Evolutionary conservation across 345 rosid species (phyloP), one percentile per base, ranked within the genome.

Genomic region (Pistacia integerrima): DNA sequence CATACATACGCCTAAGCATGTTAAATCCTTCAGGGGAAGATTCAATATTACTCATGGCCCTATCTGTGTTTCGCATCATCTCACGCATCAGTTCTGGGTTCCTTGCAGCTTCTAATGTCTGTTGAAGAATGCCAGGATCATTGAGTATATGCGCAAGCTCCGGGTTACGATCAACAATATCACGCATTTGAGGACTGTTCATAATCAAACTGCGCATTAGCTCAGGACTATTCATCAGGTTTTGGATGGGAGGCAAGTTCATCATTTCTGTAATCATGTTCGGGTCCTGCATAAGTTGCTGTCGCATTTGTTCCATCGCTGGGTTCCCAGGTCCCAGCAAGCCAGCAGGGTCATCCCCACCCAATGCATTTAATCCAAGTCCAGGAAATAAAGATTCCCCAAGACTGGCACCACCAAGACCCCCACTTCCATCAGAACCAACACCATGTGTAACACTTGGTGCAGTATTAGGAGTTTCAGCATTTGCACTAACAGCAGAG

Each of bases 21-120:
- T 92, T 92, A 74, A 92, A 92, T 76, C 94, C 97, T 79, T 92
- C 97, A 5, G 94, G 97, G 54, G 94, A 84, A 73, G 97, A 86
- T 82, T 88, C 97, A 76, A 92, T 92, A 76, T 92, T 92, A 80
- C 94, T 92, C 97, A 92, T 88, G 54, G 92, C 97, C 74, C 94
- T 87, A 69, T 92, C 92, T 11, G 94, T 90, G 80, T 92, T 92
- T 25, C 94, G 87, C 92, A 88, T 88, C 91, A 92, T 90, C 82
- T 88, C 97, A 77, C 94, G 92, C 97, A 92, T 92, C 69, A 92
- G 92, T 82, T 90, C 94, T 2, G 97, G 94, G 67, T 92, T 92
- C 83, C 92, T 83, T 30, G 92, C 88, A 76, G 88, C 91, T 82
- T 92, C 97, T 56, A 92, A 83, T 30, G 91, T 92, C 74, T 88